Percentiles rank a stretch among this genome's conserved stretches.
Evolutionary conservation across 73 alveolate species (phyloP).

Genomic region (Tetrahymena malaccensis): DNA sequence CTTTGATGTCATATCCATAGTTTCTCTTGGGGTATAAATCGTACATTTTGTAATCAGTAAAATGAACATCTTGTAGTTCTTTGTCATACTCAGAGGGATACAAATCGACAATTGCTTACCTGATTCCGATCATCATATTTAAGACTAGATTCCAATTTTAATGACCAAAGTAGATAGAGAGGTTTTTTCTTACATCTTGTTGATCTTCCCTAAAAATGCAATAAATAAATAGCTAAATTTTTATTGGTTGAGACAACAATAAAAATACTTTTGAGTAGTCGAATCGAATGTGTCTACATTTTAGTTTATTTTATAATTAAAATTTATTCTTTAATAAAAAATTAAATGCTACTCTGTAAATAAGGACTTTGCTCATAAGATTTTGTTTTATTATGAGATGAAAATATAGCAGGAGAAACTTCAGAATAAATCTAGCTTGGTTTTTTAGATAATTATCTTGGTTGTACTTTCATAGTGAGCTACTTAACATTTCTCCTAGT

Average conservation of each 20-base stretch:
- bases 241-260: neutral
- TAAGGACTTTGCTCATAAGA: neutral
- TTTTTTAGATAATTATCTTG: neutral
- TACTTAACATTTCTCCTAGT: neutral
- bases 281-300: neutral
- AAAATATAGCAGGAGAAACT: neutral
- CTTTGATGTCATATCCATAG: slow-evolving; percentile 19
- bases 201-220: neutral
- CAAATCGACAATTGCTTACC: slow-evolving; percentile 74
- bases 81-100: slow-evolving; percentile 43
- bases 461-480: neutral
- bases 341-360: neutral
- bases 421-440: neutral
- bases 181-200: slow-evolving; percentile 15
- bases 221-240: neutral
- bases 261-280: neutral
- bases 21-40: slow-evolving; percentile 68
- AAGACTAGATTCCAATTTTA: slow-evolving; percentile 77
- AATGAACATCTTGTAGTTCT: slow-evolving; percentile 54
- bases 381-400: neutral
- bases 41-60: slow-evolving; percentile 52
- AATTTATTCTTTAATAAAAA: too few species aligned
- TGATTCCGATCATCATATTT: slow-evolving; percentile 86
- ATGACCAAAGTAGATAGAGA: slow-evolving; percentile 66
- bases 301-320: neutral